A percentile compares a stretch with the other conserved stretches of the same genome.
These are phyloP conservation scores for Borealophlyctis nickersoniae DNA, from an alignment of 192 early-diverging fungal species.

Conservation along the genomic window DNA sequence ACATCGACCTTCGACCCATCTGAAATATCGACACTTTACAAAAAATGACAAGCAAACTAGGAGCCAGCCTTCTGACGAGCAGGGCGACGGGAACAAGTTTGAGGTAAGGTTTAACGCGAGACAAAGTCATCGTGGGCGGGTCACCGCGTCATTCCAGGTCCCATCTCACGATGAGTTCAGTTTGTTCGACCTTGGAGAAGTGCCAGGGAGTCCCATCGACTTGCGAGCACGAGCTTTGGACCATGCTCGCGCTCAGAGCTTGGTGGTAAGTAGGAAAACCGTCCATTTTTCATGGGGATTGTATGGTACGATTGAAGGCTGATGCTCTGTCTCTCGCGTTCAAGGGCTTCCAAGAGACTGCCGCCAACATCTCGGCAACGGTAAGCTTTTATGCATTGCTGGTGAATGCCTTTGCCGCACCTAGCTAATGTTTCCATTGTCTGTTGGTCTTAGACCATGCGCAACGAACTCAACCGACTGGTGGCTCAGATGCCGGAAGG, in stretches of 20 bases:
- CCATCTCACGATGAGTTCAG: too few relatives aligned
- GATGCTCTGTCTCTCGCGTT: not conserved
- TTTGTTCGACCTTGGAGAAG: too few relatives aligned
- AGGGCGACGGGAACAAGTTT: too few relatives aligned
- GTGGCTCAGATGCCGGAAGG: constrained; percentile 54
- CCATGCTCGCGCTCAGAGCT: constrained; percentile 2
- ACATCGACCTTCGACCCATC: too few relatives aligned
- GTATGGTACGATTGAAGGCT: not conserved
- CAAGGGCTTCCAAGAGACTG: constrained; percentile 53
- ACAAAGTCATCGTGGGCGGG: too few relatives aligned
- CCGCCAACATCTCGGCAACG: constrained; percentile 28
- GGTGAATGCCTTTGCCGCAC: not conserved
- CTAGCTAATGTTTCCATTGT: not conserved
- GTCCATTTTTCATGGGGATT: not conserved
- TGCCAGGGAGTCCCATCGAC: constrained; percentile 19
- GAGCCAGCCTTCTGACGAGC: too few relatives aligned
- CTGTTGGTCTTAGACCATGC: constrained; percentile 45
- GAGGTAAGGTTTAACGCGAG: too few relatives aligned
- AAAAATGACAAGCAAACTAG: too few relatives aligned
- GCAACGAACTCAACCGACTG: constrained; percentile 68
- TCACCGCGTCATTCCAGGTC: too few relatives aligned
- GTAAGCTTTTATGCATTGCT: constrained; percentile 3
- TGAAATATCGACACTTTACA: too few relatives aligned
- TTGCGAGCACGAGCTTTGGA: constrained; percentile 11
- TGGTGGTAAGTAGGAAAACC: not conserved